Percentiles rank a stretch among this genome's conserved stretches.
Conservation (phyloP, 345 rosid genomes). For the Ailanthus altissimus region DNA sequence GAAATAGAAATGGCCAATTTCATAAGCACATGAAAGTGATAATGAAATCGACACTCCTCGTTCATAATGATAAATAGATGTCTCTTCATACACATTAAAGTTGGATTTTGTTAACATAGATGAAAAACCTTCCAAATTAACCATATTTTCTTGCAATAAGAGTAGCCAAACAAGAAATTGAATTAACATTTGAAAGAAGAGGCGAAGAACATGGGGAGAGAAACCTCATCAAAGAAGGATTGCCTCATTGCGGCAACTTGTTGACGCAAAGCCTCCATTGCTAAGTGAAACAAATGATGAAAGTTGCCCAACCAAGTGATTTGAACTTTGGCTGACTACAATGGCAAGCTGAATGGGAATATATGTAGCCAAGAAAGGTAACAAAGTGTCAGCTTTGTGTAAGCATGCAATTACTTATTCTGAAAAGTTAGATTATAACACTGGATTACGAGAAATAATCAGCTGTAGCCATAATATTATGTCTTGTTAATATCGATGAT, state of each 20-base stretch:
- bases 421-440: background rate
- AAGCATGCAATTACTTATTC: conserved; percentile 3
- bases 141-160: background rate
- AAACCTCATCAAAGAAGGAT: conserved; percentile 37
- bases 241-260: conserved; percentile 10
- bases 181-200: background rate
- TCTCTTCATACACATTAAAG: too few species aligned
- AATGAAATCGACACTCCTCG: too few species aligned
- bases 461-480: background rate
- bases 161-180: background rate
- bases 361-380: conserved; percentile 1
- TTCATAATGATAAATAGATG: background rate
- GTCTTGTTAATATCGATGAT: background rate
- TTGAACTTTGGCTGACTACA: background rate
- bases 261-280: conserved; percentile 15
- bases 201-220: background rate
- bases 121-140: background rate
- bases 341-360: background rate
- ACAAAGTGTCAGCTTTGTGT: background rate
- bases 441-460: background rate
- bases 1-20: too few species aligned
- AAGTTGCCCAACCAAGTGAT: background rate
- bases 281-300: background rate
- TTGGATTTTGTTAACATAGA: background rate
- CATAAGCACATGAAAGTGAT: too few species aligned